These are phyloP conservation scores for Coniella vitis DNA, from an alignment of 2,329 filamentous ascomycete genomes.

Conservation along the genomic window DNA sequence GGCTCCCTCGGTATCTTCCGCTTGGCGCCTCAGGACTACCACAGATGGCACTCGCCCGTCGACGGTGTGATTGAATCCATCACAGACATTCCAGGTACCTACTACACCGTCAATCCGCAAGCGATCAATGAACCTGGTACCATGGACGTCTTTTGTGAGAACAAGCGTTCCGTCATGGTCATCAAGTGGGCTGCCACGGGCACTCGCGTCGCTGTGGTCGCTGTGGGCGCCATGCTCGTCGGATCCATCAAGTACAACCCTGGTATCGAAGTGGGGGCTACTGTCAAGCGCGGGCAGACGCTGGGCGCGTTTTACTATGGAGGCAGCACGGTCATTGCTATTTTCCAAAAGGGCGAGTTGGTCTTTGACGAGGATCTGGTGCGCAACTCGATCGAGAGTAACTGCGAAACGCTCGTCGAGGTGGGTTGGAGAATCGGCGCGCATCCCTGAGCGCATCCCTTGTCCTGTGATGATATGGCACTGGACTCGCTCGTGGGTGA, in stretches of 20 bases:
- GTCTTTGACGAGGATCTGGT: conserved; percentile 32
- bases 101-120: conserved; percentile 35
- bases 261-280: conserved; percentile 26
- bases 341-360: conserved; percentile 30
- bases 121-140: conserved; percentile 26
- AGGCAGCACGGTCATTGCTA: conserved; percentile 34
- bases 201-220: conserved; percentile 28
- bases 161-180: conserved; percentile 32
- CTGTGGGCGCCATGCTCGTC: conserved; percentile 37
- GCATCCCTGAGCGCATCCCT: not conserved
- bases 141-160: conserved; percentile 37
- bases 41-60: conserved; percentile 38
- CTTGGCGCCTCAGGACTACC: conserved; percentile 37
- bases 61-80: conserved; percentile 30
- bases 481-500: too few species aligned
- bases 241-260: conserved; percentile 33
- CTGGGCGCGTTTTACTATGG: conserved; percentile 34
- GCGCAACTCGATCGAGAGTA: conserved; percentile 27
- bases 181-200: conserved; percentile 24
- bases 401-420: conserved; percentile 32
- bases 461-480: not conserved
- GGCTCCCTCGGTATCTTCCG: conserved; percentile 34
- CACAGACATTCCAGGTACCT: conserved; percentile 33
- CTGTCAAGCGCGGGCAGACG: conserved; percentile 31
- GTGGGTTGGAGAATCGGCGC: conserved; percentile 29